phyloP scores from a whole-genome alignment of 805 yeast species.

The Zygotorulaspora florentina region DNA sequence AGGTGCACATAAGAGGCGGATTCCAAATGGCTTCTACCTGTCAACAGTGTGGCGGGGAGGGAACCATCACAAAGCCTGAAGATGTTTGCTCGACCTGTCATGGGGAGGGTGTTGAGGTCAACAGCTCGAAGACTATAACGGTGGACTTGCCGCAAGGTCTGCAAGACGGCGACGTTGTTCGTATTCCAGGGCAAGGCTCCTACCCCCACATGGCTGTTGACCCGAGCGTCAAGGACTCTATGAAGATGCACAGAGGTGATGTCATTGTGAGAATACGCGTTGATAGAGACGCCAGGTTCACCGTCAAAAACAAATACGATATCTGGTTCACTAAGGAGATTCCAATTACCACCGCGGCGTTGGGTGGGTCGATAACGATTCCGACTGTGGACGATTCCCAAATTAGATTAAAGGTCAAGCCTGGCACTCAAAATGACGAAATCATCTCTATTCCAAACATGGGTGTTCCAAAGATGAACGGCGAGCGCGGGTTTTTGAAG shows the following conservation, averaged over 20 bases:
- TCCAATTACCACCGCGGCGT: slow-evolving; percentile 92
- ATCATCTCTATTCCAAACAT: slow-evolving; percentile 72
- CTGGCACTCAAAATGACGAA: slow-evolving; percentile 79
- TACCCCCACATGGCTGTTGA: slow-evolving; percentile 76
- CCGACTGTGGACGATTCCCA: slow-evolving; percentile 84
- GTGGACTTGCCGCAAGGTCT: slow-evolving; percentile 88
- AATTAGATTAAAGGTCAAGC: slow-evolving; percentile 71
- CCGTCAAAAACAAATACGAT: slow-evolving; percentile 56
- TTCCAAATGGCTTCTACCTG: slow-evolving; percentile 97
- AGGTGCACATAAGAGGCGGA: slow-evolving; percentile 83
- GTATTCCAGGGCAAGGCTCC: slow-evolving; percentile 87
- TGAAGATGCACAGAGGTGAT: slow-evolving; percentile 76
- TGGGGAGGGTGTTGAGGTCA: slow-evolving; percentile 76
- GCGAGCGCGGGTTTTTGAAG: slow-evolving; percentile 74
- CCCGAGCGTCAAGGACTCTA: slow-evolving; percentile 42
- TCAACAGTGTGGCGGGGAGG: slow-evolving; percentile 80
- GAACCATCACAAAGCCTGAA: slow-evolving; percentile 62
- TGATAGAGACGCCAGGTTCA: slow-evolving; percentile 65
- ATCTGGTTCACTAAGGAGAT: slow-evolving; percentile 62
- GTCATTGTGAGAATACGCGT: slow-evolving; percentile 78
- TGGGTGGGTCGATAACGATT: slow-evolving; percentile 87
- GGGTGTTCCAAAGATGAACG: slow-evolving; percentile 71
- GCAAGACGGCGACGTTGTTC: slow-evolving; percentile 76
- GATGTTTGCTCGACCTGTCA: slow-evolving; percentile 79
- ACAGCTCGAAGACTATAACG: slow-evolving; percentile 61